Base-by-base conservation (phyloP, 2,329 filamentous ascomycete genomes). In the Pleoardoris graminearum region DNA sequence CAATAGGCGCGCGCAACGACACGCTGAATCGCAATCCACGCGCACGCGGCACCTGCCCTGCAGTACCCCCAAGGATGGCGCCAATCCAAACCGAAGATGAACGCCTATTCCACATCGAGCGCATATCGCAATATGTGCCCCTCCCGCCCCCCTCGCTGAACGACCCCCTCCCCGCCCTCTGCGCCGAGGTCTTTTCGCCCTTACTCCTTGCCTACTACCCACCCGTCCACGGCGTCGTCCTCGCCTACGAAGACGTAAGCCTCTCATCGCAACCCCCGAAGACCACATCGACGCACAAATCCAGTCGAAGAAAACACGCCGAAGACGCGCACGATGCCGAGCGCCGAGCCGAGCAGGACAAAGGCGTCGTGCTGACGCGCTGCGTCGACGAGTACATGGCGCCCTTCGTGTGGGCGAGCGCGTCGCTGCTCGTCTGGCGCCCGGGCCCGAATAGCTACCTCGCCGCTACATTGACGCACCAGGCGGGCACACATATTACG, bases 401-500 rank as follows among this genome's bases (percentile, higher is more conserved):
- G 21, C 87, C 87, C 19, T 97, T 89, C 68, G 84, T 90, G 42
- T 97, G 93, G 87, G 83, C 96, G 19, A 96, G 91, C 0, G 91
- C 88, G 1, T 91, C 95, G 19, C 88, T 96, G 57, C 80, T 95
- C 38, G 77, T 97, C 16, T 95, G 96, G 70, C 83, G 88, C 27
- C 93, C 94, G 0, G 79, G 81, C 48, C 83, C 84, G 39, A 89
- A 90, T 30, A 84, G 86, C 7, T 85, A 82, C 74, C 82, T 97
- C 68, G 87, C 92, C 60, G 94, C 91, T 10, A 86, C 82, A 61
- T 83, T 97, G 50, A 94, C 93, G 65, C 79, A 97, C 25, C 90
- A 96, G 69, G 93, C 88, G 42, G 90, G 94, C 62, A 91, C 90
- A 6, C 91, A 97, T 68, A 81, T 99, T 6, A 92, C 93, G 17